Percentiles rank a stretch among this genome's conserved stretches.
These are phyloP conservation scores for Mortierella sp. DNA, from an alignment of 371 early-diverging fungal genomes.

Conservation along the genomic window DNA sequence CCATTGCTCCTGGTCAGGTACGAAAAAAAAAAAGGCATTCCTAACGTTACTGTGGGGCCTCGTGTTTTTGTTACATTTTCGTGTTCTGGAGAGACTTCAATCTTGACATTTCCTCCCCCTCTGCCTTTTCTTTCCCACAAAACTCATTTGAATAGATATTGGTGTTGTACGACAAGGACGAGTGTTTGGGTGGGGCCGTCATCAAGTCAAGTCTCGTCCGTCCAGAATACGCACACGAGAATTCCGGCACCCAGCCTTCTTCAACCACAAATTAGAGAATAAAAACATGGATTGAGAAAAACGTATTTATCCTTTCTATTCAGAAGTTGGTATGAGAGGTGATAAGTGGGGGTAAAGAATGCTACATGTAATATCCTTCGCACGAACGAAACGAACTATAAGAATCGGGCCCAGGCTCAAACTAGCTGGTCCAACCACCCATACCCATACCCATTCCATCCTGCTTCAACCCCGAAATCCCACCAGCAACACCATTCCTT, in stretches of 20 bases:
- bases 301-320: not conserved
- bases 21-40: no score
- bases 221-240: conserved; percentile 4
- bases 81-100: not conserved
- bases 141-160: conserved; percentile 59
- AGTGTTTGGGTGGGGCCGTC: conserved; percentile 70
- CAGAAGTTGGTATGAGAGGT: not conserved
- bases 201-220: conserved; percentile 47
- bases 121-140: not conserved
- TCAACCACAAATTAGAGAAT: not conserved
- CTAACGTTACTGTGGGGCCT: not conserved
- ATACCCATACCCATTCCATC: not conserved
- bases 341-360: not conserved
- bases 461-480: not conserved
- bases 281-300: no score
- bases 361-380: no score
- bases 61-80: not conserved
- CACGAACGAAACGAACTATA: no score
- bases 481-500: conserved; percentile 17
- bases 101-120: not conserved
- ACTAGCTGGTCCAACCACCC: not conserved
- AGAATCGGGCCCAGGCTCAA: not conserved
- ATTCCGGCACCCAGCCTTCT: not conserved
- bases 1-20: conserved; percentile 72
- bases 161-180: conserved; percentile 67